Conservation (phyloP, 2,329 filamentous ascomycete species). For the Thelonectria blattea region DNA sequence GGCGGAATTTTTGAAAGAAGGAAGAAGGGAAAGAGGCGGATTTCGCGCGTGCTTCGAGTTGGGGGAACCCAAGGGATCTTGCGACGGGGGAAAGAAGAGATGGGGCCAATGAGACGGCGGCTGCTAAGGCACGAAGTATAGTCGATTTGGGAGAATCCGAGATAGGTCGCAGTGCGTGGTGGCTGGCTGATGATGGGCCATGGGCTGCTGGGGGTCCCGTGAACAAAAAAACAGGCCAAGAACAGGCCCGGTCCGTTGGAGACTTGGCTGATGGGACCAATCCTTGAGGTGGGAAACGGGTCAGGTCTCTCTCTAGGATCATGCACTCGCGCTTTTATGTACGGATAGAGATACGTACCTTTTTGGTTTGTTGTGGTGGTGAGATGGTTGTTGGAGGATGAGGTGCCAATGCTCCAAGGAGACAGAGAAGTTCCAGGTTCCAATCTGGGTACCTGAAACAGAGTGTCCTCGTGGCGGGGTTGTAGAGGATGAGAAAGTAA, state of each 20-base stretch:
- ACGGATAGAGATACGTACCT: slow-evolving; percentile 21
- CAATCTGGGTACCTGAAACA: neutral
- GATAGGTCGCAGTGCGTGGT: neutral
- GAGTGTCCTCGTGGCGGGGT: neutral
- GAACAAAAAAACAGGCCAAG: slow-evolving; percentile 8
- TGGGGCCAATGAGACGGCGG: slow-evolving; percentile 42
- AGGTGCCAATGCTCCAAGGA: neutral
- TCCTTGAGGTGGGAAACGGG: slow-evolving; percentile 7
- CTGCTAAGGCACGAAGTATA: neutral
- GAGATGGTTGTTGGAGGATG: neutral
- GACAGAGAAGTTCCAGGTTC: no score
- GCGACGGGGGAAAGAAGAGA: slow-evolving; percentile 4
- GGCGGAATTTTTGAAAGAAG: slow-evolving; percentile 34
- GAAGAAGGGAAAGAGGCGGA: slow-evolving; percentile 38
- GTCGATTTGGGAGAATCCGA: neutral
- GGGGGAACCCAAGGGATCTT: slow-evolving; percentile 26
- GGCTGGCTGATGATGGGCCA: slow-evolving; percentile 6
- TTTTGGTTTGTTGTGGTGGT: neutral
- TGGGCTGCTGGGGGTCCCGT: slow-evolving; percentile 10
- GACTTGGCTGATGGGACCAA: slow-evolving; percentile 1
- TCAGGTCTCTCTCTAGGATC: slow-evolving; percentile 6
- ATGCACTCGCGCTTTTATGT: slow-evolving; percentile 14
- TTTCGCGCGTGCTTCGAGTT: slow-evolving; percentile 40
- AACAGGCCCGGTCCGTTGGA: slow-evolving; percentile 1
- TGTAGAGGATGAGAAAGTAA: slow-evolving; percentile 1